Evolutionary conservation across 495 filamentous ascomycete genomes (phyloP).

Genomic region (Podospora sp.): DNA sequence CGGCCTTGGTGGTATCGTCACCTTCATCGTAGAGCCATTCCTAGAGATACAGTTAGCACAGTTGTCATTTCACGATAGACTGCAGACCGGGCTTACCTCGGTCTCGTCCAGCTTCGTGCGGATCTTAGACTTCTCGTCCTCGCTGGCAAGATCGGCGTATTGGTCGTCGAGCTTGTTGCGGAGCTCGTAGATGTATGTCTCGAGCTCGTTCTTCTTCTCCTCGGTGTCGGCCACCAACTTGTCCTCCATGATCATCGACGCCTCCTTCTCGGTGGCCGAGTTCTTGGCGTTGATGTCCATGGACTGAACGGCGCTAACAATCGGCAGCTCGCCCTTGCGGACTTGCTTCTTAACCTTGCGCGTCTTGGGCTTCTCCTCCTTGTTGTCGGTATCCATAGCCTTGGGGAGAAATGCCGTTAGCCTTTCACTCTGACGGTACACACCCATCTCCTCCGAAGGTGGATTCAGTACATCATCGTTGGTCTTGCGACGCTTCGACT

Average conservation of each 20-base stretch:
- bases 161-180: conserved; percentile 90
- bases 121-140: conserved; percentile 89
- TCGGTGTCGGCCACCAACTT: conserved; percentile 98
- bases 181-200: conserved; percentile 94
- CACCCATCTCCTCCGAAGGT: conserved; percentile 12
- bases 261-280: conserved; percentile 73
- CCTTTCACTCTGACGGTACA: conserved; percentile 11
- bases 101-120: conserved; percentile 73
- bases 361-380: conserved; percentile 84
- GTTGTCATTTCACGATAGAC: neutral
- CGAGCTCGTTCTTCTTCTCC: conserved; percentile 99
- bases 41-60: conserved; percentile 47
- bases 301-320: conserved; percentile 78
- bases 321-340: conserved; percentile 93
- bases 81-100: conserved; percentile 66
- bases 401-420: conserved; percentile 44
- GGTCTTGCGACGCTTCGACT: conserved; percentile 38
- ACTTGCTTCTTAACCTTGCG: conserved; percentile 99
- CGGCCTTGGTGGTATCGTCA: conserved; percentile 89
- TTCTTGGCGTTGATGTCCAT: conserved; percentile 71
- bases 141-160: conserved; percentile 83
- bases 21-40: conserved; percentile 99
- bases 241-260: conserved; percentile 93
- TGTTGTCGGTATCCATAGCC: conserved; percentile 89
- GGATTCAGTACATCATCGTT: conserved; percentile 20